Evolutionary conservation across 116 monocot genomes (phyloP).

Genomic region (Phalaenopsis hybrid): DNA sequence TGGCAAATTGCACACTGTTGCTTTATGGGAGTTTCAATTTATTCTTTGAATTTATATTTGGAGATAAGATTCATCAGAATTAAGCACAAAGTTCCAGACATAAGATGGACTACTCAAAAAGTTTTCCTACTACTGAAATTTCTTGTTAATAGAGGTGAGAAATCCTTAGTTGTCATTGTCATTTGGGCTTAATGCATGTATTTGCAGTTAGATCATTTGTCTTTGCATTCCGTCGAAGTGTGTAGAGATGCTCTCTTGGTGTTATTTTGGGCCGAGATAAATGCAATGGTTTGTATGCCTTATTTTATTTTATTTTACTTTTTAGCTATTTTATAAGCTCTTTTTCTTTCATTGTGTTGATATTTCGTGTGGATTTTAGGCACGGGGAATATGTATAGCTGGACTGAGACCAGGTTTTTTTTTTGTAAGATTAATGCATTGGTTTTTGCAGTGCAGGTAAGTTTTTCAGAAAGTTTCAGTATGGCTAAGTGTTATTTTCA

Average conservation of each 20-base stretch:
- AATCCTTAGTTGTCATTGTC: neutral
- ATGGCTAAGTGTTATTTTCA: no score
- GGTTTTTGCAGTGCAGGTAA: slow-evolving; percentile 74
- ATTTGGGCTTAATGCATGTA: neutral
- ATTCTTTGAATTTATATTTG: neutral
- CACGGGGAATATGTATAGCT: slow-evolving; percentile 77
- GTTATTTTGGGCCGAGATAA: slow-evolving; percentile 58
- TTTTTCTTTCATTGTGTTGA: neutral
- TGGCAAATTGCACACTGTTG: no score
- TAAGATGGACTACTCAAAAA: slow-evolving; percentile 96
- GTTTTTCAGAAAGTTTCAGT: neutral
- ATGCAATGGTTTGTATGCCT: slow-evolving; percentile 58
- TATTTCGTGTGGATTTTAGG: slow-evolving; percentile 31
- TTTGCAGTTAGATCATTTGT: slow-evolving; percentile 67
- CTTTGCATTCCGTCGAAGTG: slow-evolving; percentile 52
- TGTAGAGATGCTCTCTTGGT: slow-evolving; percentile 38
- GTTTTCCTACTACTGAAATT: slow-evolving; percentile 92
- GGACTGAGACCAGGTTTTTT: slow-evolving; percentile 51
- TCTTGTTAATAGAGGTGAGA: slow-evolving; percentile 68
- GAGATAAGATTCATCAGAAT: slow-evolving; percentile 84
- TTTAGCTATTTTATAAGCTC: neutral
- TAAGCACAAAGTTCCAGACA: slow-evolving; percentile 91
- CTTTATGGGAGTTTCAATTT: no score
- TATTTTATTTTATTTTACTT: slow-evolving; percentile 1
- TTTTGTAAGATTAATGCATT: slow-evolving; percentile 65